phyloP scores from a whole-genome alignment of 192 early-diverging fungal species.

The Backusella macrospora region DNA sequence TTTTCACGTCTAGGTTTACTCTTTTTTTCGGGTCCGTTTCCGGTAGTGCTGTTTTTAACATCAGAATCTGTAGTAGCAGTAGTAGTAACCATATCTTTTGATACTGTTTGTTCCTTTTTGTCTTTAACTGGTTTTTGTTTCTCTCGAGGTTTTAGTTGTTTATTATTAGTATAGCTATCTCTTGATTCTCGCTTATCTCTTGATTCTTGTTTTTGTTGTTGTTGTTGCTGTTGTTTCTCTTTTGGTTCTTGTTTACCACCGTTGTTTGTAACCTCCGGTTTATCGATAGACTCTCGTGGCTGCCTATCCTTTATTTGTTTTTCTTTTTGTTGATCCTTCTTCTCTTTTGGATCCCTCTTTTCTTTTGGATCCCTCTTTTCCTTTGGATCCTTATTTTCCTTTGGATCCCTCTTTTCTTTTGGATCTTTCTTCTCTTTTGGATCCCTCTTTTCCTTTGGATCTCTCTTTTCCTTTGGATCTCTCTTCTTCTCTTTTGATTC shows the following conservation, averaged over 20 bases:
- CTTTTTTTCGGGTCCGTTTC: neutral
- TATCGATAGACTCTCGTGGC: neutral
- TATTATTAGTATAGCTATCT: neutral
- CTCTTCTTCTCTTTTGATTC: too few species aligned
- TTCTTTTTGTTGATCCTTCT: neutral
- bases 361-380: too few species aligned
- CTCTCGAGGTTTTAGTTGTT: neutral
- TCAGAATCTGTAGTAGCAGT: neutral
- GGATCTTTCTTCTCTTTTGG: neutral
- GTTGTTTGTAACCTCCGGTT: slow-evolving; percentile 5
- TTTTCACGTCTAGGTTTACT: neutral
- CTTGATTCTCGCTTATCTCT: neutral
- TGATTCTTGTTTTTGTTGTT: neutral
- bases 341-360: too few species aligned
- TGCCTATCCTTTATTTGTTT: neutral
- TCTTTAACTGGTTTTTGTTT: neutral
- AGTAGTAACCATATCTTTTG: neutral
- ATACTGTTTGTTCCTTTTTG: neutral
- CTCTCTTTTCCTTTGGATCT: neutral
- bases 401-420: neutral
- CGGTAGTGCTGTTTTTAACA: neutral
- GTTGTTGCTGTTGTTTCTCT: neutral
- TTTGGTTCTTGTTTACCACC: neutral
- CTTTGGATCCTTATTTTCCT: neutral
- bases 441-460: neutral